phyloP scores from a whole-genome alignment of 345 rosid species.

The Iberis pinnata region DNA sequence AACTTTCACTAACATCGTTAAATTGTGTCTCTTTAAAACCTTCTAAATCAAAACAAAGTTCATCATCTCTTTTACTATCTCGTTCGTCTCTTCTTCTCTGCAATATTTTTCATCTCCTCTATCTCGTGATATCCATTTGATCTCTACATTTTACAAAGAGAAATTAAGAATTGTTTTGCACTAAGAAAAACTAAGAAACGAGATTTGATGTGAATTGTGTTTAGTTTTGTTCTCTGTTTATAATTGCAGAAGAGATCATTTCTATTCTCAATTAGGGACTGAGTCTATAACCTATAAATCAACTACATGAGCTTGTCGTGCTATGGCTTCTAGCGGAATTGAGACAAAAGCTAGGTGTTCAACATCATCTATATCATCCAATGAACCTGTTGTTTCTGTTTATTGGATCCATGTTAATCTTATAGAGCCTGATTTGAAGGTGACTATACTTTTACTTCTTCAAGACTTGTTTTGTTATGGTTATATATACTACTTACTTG shows the following conservation, averaged over 20 bases:
- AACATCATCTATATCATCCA: slow-evolving; percentile 39
- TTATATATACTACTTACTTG: too few relatives aligned
- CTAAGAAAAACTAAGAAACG: too few relatives aligned
- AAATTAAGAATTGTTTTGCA: too few relatives aligned
- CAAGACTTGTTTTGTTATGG: background rate
- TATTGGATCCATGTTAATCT: slow-evolving; percentile 91
- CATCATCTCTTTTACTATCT: too few relatives aligned
- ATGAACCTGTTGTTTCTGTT: slow-evolving; percentile 78
- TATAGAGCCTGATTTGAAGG: slow-evolving; percentile 70
- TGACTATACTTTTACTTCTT: slow-evolving; percentile 8
- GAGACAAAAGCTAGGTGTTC: slow-evolving; percentile 38
- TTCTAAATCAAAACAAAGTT: too few relatives aligned
- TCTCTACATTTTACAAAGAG: too few relatives aligned
- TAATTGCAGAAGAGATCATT: slow-evolving; percentile 42
- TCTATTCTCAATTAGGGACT: slow-evolving; percentile 24
- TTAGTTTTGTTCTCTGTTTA: background rate
- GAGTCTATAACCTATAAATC: slow-evolving; percentile 24
- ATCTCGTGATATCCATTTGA: too few relatives aligned
- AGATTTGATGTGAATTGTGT: background rate
- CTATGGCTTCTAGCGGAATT: slow-evolving; percentile 49
- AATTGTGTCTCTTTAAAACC: too few relatives aligned
- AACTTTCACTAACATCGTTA: too few relatives aligned
- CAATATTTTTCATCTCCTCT: too few relatives aligned
- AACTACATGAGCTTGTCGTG: slow-evolving; percentile 32
- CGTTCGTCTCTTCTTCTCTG: too few relatives aligned